Evolutionary conservation across 1,284 basidiomycete genomes (phyloP), one percentile per base, ranked within the genome.

Genomic region (Puccinia polysora): DNA sequence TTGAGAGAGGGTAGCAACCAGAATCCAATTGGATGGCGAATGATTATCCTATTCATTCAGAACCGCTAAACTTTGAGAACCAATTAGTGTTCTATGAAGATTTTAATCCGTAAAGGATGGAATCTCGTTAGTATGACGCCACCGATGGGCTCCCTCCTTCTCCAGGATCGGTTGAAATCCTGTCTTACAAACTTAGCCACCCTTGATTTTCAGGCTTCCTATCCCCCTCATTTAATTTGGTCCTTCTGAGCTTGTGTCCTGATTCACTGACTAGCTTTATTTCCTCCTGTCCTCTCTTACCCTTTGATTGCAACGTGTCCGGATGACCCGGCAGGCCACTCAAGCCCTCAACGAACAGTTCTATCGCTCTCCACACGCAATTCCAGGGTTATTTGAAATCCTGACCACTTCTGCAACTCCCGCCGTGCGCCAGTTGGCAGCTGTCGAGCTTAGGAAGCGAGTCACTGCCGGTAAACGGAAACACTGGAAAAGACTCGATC

Each of bases 391-490:
- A 45, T 90, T 91, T 75, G 88, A 87, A 78, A 91, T 97, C 78
- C 84, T 94, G 68, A 88, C 89, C 38, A 89, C 86, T 78, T 90
- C 90, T 34, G 89, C 89, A 20, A 89, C 94, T 78, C 82, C 79
- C 49, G 81, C 81, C 77, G 83, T 83, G 74, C 90, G 95, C 70
- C 96, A 99, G 86, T 86, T 99, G 25, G 91, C 94, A 62, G 92
- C 94, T n/a, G 94, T 98, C 73, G 96, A 99, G 83, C 84, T 97
- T 78, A 85, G 96, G 76, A 99, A 99, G 84, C 89, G 95, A 74
- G 85, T 98, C 73, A 81, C 84, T 30, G 85, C 87, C 80, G 88
- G 88, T 78, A 89, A 88, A 76, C 89, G 89, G 68, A 87, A 86
- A 80, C 82, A 94, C 47, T 97, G 96, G 95, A 84, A 86, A 47